Evolutionary conservation across 441 rosid genomes (phyloP).

Genomic region (Syzygium syzygioides): DNA sequence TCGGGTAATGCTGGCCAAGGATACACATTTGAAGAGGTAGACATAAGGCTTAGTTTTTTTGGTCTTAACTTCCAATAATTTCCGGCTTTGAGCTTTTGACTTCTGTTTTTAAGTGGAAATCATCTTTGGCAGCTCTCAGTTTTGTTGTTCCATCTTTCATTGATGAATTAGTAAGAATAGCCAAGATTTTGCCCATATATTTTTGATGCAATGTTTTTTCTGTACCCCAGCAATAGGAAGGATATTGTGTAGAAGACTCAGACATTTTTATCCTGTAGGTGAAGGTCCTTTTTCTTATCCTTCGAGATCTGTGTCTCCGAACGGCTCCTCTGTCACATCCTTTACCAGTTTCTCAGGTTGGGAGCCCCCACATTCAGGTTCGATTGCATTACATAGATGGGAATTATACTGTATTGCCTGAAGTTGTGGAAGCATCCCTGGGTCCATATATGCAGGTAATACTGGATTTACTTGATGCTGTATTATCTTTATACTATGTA

Average conservation of each 20-base stretch:
- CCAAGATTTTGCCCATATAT: neutral
- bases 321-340: constrained; percentile 75
- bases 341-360: constrained; percentile 94
- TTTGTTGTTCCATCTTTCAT: neutral
- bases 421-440: constrained; percentile 99
- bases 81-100: neutral
- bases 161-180: neutral
- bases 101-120: neutral
- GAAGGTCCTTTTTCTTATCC: constrained; percentile 94
- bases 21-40: constrained; percentile 97
- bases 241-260: neutral
- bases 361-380: constrained; percentile 83
- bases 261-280: constrained; percentile 44
- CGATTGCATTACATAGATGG: constrained; percentile 98
- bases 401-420: constrained; percentile 94
- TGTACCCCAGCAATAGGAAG: neutral
- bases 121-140: neutral
- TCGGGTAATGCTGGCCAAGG: constrained; percentile 99
- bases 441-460: constrained; percentile 99
- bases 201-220: neutral
- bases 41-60: constrained; percentile 5
- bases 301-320: constrained; percentile 95
- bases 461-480: neutral
- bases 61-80: neutral
- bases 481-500: neutral